Percentiles rank a stretch among this genome's conserved stretches.
Evolutionary conservation across 2,329 filamentous ascomycete species (phyloP).

Genomic region (Penicillium sp.): DNA sequence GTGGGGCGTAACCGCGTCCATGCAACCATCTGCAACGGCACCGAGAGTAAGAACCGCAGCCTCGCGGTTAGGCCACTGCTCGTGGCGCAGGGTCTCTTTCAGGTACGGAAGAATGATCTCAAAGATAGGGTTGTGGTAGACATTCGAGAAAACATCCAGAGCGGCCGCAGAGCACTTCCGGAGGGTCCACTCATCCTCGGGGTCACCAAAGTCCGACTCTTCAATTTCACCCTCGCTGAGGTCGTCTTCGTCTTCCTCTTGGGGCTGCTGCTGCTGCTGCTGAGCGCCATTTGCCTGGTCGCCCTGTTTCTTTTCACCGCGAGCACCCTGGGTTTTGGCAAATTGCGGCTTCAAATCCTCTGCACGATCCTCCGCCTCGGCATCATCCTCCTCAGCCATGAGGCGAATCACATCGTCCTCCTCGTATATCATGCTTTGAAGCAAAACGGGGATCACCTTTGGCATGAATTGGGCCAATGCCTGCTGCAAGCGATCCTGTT

Average conservation of each 20-base stretch:
- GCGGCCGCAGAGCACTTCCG: slow-evolving; percentile 96
- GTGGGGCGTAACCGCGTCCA: slow-evolving; percentile 83
- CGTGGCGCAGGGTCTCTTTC: slow-evolving; percentile 79
- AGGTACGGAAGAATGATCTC: slow-evolving; percentile 88
- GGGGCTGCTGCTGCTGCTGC: slow-evolving; percentile 47
- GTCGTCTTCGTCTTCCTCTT: slow-evolving; percentile 60
- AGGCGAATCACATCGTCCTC: slow-evolving; percentile 86
- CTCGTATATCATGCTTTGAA: slow-evolving; percentile 94
- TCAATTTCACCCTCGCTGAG: slow-evolving; percentile 82
- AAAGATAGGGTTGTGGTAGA: slow-evolving; percentile 85
- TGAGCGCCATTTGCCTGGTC: slow-evolving; percentile 39
- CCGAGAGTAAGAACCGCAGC: slow-evolving; percentile 91
- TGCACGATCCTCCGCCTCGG: slow-evolving; percentile 81
- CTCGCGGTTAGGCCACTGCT: slow-evolving; percentile 87
- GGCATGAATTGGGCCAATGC: slow-evolving; percentile 71
- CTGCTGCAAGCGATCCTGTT: slow-evolving; percentile 74
- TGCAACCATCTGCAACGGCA: slow-evolving; percentile 90
- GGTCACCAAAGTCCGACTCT: slow-evolving; percentile 68
- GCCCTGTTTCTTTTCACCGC: slow-evolving; percentile 52
- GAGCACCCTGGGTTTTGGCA: slow-evolving; percentile 63
- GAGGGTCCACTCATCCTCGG: slow-evolving; percentile 90
- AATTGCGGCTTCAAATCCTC: slow-evolving; percentile 93
- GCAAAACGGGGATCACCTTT: slow-evolving; percentile 82
- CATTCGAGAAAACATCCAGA: slow-evolving; percentile 85
- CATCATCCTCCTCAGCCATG: slow-evolving; percentile 80